These are phyloP conservation scores for Pseudopithomyces maydicus DNA, from an alignment of 2,329 filamentous ascomycete genomes.

Conservation along the genomic window DNA sequence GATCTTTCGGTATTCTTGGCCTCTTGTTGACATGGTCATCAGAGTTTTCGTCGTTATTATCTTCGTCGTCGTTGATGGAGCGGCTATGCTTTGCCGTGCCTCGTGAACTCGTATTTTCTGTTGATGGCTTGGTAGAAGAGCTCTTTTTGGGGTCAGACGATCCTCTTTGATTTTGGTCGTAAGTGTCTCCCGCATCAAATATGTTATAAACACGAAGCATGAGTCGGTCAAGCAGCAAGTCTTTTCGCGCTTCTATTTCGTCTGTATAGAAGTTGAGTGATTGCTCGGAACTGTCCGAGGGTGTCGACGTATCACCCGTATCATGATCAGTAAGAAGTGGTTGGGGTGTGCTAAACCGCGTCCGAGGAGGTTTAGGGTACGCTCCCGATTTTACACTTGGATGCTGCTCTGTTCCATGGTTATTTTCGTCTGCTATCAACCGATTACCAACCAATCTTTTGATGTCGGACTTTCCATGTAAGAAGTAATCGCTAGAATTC, in stretches of 20 bases:
- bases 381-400: too few species aligned
- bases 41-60: not conserved
- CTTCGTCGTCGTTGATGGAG: not conserved
- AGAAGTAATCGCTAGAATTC: too few species aligned
- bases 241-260: not conserved
- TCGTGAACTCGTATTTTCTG: not conserved
- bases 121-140: not conserved
- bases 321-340: too few species aligned
- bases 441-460: too few species aligned
- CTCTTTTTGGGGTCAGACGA: not conserved
- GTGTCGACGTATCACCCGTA: not conserved
- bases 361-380: too few species aligned
- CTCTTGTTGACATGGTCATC: not conserved
- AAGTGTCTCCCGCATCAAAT: not conserved
- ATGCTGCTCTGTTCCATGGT: too few species aligned
- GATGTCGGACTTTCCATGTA: too few species aligned
- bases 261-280: not conserved
- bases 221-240: not conserved
- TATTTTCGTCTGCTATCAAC: too few species aligned
- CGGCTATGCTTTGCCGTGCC: not conserved
- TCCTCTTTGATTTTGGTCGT: not conserved
- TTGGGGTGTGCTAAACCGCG: too few species aligned
- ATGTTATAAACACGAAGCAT: conserved; percentile 2
- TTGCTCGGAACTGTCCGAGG: not conserved
- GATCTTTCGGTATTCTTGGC: not conserved